Evolutionary conservation across 129 eudicot genomes (phyloP).

Genomic region (Lactuca sativa): DNA sequence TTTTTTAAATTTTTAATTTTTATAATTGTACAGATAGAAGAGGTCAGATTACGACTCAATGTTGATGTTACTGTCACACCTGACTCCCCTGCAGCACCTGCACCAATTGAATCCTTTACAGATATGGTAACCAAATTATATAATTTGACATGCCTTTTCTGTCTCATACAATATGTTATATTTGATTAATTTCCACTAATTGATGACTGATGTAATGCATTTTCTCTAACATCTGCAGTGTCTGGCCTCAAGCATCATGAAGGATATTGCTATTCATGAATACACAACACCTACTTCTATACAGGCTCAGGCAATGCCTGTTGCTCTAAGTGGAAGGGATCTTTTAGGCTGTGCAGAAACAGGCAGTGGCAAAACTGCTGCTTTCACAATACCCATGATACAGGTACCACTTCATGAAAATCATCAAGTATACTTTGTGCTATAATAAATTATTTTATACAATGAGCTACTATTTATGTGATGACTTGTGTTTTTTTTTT

Average conservation of each 20-base stretch:
- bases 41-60: slow-evolving; percentile 78
- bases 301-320: slow-evolving; percentile 92
- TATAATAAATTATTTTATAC: not conserved
- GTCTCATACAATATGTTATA: not conserved
- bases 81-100: slow-evolving; percentile 67
- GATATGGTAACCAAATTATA: slow-evolving; percentile 60
- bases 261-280: slow-evolving; percentile 68
- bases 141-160: not conserved
- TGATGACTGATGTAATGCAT: slow-evolving; percentile 1
- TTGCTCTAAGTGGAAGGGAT: slow-evolving; percentile 85
- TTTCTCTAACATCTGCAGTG: slow-evolving; percentile 34
- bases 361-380: slow-evolving; percentile 94
- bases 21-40: slow-evolving; percentile 57
- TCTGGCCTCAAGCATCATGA: slow-evolving; percentile 64
- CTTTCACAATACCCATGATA: slow-evolving; percentile 80
- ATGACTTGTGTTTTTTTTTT: slow-evolving; percentile 16
- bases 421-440: slow-evolving; percentile 6
- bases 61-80: slow-evolving; percentile 68
- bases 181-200: not conserved
- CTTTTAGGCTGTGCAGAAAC: slow-evolving; percentile 93
- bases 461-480: not conserved
- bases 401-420: slow-evolving; percentile 39
- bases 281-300: slow-evolving; percentile 81
- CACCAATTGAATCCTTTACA: slow-evolving; percentile 76
- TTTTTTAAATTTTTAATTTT: not conserved